Conservation (phyloP, 352 stramenopile species). For the Phytophthora podocarpi region DNA sequence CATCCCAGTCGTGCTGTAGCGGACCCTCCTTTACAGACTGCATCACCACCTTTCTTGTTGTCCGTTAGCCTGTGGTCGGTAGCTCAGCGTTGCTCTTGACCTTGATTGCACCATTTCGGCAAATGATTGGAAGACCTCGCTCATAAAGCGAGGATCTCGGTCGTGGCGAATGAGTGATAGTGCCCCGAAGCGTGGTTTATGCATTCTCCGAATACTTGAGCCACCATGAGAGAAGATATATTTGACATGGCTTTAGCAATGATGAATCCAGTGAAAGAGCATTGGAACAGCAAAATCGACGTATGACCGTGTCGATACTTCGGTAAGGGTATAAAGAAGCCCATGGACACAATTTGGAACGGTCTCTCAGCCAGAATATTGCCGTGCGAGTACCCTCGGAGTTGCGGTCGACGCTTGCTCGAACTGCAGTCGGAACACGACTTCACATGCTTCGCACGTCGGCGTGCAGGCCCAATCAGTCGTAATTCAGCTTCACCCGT, state of each 20-base stretch:
- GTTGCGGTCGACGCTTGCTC: background rate
- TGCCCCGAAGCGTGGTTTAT: background rate
- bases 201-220: background rate
- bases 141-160: too few species aligned
- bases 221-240: too few species aligned
- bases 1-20: background rate
- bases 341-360: background rate
- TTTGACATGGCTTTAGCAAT: background rate
- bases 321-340: background rate
- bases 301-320: background rate
- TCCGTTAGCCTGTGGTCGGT: too few species aligned
- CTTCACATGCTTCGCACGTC: background rate
- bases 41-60: slow-evolving; percentile 2
- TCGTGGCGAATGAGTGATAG: background rate
- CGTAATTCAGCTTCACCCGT: background rate
- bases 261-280: background rate
- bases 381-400: background rate
- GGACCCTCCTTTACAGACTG: background rate
- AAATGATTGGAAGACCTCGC: too few species aligned
- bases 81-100: too few species aligned
- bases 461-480: slow-evolving; percentile 4
- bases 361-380: too few species aligned
- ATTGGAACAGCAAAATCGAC: background rate
- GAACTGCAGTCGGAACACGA: background rate
- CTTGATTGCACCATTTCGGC: too few species aligned